Evolutionary conservation across 805 yeast genomes (phyloP).

Genomic region (Candida wancherniae): DNA sequence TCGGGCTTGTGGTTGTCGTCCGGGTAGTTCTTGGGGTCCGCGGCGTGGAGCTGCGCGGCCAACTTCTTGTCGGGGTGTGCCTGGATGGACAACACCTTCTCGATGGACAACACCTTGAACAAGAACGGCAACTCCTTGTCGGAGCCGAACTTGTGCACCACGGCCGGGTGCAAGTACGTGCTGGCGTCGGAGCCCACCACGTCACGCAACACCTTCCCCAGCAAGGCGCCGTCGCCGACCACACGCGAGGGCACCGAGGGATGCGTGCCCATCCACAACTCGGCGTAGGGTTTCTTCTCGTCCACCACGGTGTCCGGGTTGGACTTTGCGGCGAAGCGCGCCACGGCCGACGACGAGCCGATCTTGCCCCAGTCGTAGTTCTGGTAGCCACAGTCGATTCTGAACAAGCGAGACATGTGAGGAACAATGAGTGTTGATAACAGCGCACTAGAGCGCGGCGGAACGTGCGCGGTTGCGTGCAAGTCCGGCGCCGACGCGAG

Average conservation of each 20-base stretch:
- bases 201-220: constrained; percentile 60
- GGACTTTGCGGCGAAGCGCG: constrained; percentile 73
- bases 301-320: constrained; percentile 59
- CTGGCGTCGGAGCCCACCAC: constrained; percentile 58
- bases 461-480: too few species aligned
- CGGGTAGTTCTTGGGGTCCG: constrained; percentile 92
- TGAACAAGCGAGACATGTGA: constrained; percentile 31
- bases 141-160: constrained; percentile 64
- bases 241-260: constrained; percentile 79
- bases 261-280: constrained; percentile 99
- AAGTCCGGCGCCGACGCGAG: too few species aligned
- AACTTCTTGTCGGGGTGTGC: constrained; percentile 95
- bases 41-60: constrained; percentile 67
- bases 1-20: constrained; percentile 99
- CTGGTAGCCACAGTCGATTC: constrained; percentile 58
- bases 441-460: too few species aligned
- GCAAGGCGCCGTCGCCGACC: constrained; percentile 29
- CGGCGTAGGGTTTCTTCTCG: constrained; percentile 86
- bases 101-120: constrained; percentile 90
- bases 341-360: constrained; percentile 83
- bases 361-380: constrained; percentile 80
- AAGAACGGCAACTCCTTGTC: constrained; percentile 78
- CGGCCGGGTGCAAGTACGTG: constrained; percentile 50
- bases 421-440: too few species aligned
- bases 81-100: constrained; percentile 90